These are phyloP conservation scores for Taxillus chinensis DNA, from an alignment of 164 flowering plant genomes.

Conservation along the genomic window DNA sequence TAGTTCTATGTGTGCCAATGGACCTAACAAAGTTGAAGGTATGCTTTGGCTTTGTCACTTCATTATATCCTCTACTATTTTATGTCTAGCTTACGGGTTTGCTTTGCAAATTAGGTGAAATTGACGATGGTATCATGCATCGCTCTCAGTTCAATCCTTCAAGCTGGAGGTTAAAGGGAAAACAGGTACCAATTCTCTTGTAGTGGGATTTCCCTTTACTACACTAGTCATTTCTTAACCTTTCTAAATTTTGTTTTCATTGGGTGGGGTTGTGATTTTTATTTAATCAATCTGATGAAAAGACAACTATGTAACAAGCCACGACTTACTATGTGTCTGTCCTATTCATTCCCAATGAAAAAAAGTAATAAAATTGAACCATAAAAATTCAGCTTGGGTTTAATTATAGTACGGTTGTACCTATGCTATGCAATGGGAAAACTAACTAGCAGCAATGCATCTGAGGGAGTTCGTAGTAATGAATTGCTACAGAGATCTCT, in stretches of 20 bases:
- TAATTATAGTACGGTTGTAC: no score
- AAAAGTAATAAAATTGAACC: no score
- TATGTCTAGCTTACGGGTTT: conserved; percentile 1
- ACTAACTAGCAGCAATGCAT: no score
- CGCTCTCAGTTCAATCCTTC: background rate
- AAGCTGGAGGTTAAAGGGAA: background rate
- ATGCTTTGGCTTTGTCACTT: conserved; percentile 5
- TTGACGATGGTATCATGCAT: conserved; percentile 2
- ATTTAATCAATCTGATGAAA: no score
- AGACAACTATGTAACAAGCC: no score
- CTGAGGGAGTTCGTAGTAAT: no score
- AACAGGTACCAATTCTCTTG: conserved; percentile 9
- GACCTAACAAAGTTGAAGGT: conserved; percentile 21
- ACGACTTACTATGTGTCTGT: no score
- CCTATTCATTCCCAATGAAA: no score
- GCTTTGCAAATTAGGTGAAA: conserved; percentile 6
- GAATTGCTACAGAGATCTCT: no score
- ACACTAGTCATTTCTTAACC: background rate
- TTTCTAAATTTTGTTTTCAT: background rate
- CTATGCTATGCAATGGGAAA: no score
- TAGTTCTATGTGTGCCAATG: conserved; percentile 1
- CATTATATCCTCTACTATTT: background rate
- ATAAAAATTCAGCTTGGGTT: no score
- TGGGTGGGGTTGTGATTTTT: no score
- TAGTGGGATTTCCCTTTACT: background rate